Percentiles rank a stretch among this genome's conserved stretches.
Conservation (phyloP, 2,329 filamentous ascomycete species). For the Nemania sp. region DNA sequence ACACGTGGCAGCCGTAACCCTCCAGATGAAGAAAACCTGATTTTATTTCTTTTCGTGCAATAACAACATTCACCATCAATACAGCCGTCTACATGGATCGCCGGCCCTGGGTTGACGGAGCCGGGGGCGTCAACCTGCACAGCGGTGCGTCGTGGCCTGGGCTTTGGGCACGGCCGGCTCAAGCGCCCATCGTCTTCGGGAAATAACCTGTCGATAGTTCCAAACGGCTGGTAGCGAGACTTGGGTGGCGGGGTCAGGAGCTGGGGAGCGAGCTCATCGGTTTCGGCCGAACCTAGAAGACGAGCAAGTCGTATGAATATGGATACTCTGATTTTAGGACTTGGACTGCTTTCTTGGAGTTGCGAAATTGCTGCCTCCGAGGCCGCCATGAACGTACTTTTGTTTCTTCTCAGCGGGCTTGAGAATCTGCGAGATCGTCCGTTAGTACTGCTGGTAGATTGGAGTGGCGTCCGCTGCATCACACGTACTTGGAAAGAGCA, state of each 20-base stretch:
- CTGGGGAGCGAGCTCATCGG: constrained; percentile 65
- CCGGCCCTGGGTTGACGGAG: constrained; percentile 29
- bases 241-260: constrained; percentile 30
- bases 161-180: constrained; percentile 16
- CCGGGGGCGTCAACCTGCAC: constrained; percentile 27
- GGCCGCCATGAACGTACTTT: constrained; percentile 90
- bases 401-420: constrained; percentile 99
- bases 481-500: constrained; percentile 91
- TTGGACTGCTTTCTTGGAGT: constrained; percentile 70
- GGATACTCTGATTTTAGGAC: constrained; percentile 68
- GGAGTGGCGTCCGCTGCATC: not conserved
- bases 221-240: constrained; percentile 32
- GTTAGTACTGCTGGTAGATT: constrained; percentile 28
- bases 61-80: constrained; percentile 41
- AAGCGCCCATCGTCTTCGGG: constrained; percentile 36
- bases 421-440: constrained; percentile 69
- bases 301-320: constrained; percentile 74
- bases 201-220: constrained; percentile 28
- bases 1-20: constrained; percentile 35
- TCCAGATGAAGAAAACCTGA: constrained; percentile 43
- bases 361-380: constrained; percentile 72
- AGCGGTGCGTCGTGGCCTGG: constrained; percentile 23
- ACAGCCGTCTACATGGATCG: constrained; percentile 34
- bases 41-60: constrained; percentile 45
- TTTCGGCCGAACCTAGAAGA: constrained; percentile 87